Evolutionary conservation across 2,329 filamentous ascomycete species (phyloP).

Genomic region (Pezicula rhizophila): DNA sequence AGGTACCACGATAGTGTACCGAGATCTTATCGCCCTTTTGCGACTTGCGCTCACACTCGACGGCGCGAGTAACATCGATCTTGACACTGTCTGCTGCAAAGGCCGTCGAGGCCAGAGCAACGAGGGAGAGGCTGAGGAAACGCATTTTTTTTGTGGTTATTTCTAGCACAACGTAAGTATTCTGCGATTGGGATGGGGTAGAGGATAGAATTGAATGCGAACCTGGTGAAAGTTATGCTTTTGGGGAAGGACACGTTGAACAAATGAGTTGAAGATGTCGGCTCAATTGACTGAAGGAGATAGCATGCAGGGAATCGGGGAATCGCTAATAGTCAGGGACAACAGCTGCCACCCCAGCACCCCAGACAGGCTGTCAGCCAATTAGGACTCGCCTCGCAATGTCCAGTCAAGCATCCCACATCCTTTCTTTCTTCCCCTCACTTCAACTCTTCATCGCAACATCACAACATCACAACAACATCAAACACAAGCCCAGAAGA

Average conservation of each 20-base stretch:
- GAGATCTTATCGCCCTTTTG: conserved; percentile 70
- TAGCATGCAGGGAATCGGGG: background rate
- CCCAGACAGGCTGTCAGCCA: no score
- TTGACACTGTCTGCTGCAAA: conserved; percentile 45
- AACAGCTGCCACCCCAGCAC: no score
- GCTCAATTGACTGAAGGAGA: background rate
- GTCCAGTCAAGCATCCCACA: no score
- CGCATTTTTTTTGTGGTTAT: conserved; percentile 20
- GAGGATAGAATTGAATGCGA: background rate
- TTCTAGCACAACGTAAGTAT: background rate
- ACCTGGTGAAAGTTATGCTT: background rate
- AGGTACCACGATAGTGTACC: conserved; percentile 87
- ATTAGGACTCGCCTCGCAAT: no score
- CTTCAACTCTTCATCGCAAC: no score
- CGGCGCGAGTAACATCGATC: conserved; percentile 68
- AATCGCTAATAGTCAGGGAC: no score
- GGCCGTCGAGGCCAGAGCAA: conserved; percentile 21
- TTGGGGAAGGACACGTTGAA: background rate
- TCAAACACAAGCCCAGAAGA: no score
- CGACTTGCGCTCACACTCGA: conserved; percentile 75
- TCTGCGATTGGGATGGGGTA: background rate
- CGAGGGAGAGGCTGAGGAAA: conserved; percentile 24
- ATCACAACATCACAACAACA: no score
- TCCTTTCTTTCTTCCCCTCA: no score
- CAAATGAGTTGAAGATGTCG: background rate